Evolutionary conservation across 2,329 filamentous ascomycete species (phyloP), one percentile per base, ranked within the genome.

Genomic region (Colletotrichum siamense): DNA sequence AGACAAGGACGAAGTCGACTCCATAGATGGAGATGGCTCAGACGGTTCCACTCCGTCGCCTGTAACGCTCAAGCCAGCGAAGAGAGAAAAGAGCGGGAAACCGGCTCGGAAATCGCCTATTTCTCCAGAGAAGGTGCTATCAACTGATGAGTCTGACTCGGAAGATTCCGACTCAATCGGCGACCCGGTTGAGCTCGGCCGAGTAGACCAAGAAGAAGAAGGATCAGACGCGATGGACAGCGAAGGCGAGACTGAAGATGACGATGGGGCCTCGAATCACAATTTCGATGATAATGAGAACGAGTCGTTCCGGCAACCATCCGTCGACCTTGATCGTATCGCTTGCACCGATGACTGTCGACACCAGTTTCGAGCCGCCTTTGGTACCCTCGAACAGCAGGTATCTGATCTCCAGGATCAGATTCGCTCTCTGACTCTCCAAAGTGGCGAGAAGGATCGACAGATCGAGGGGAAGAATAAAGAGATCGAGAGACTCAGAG

Each of bases 1-100:
- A 18, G 36, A 75, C 10, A 39, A 66, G 5, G 75, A 77, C n/a
- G 75, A 77, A 30, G 75, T 77, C n/a, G 63, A 77, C 8, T 77
- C 75, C 7, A 26, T 67, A 9, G 67, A 77, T 28, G 75, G 61
- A 34, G 15, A 68, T 34, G 15, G n/a, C 13, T 28, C 55, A 28
- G 24, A 59, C 15, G 16, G 16, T 28, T 13, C 55, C 1, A 2
- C 44, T 22, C n/a, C n/a, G 6, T 52, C 10, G 44, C 44, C 12
- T 22, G 10, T 52, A 12, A n/a, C n/a, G 10, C 8, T 34, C 4
- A 36, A 15, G 36, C 34, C 12, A 59, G 55, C 15, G 61, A 34
- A 63, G 28, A 63, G 12, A 63, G 61, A n/a, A 30, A 32, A n/a
- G n/a, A 18, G 34, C 6, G 5, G 22, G 32, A 65, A 36, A 22